phyloP scores from a whole-genome alignment of 176 grass and related monocot species.

The Tillandsia fasciculata region DNA sequence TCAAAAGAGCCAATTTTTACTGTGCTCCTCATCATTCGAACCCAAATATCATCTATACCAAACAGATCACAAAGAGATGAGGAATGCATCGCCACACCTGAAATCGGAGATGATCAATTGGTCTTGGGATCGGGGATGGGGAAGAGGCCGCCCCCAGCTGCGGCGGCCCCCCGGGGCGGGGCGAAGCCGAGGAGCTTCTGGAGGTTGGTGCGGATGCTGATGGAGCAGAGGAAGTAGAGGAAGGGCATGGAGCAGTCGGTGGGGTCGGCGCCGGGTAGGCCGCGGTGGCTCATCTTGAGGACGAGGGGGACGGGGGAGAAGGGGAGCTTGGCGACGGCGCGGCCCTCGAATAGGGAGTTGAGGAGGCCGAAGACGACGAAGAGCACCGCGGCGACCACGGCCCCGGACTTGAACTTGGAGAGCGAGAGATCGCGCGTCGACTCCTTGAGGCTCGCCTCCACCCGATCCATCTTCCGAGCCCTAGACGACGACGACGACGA shows the following conservation, averaged over 20 bases:
- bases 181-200: conserved; percentile 91
- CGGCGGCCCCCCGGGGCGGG: conserved; percentile 55
- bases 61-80: no score
- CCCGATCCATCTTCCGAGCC: conserved; percentile 93
- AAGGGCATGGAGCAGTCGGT: conserved; percentile 99
- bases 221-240: conserved; percentile 98
- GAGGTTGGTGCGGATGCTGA: conserved; percentile 94
- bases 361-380: conserved; percentile 94
- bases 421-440: conserved; percentile 84
- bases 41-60: no score
- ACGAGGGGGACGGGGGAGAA: conserved; percentile 66
- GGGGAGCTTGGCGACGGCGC: conserved; percentile 72
- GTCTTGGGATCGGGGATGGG: conserved; percentile 85
- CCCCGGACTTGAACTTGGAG: conserved; percentile 96
- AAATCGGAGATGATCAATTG: conserved; percentile 28
- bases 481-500: conserved; percentile 31
- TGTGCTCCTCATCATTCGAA: no score
- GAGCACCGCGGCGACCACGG: conserved; percentile 75
- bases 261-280: conserved; percentile 63
- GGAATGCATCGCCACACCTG: no score
- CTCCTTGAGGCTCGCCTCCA: conserved; percentile 91
- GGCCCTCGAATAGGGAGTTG: conserved; percentile 94
- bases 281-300: conserved; percentile 96
- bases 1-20: no score
- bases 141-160: conserved; percentile 57